Evolutionary conservation across 2,329 filamentous ascomycete species (phyloP), one percentile per base, ranked within the genome.

Genomic region (Aspergillus aculeatinus): DNA sequence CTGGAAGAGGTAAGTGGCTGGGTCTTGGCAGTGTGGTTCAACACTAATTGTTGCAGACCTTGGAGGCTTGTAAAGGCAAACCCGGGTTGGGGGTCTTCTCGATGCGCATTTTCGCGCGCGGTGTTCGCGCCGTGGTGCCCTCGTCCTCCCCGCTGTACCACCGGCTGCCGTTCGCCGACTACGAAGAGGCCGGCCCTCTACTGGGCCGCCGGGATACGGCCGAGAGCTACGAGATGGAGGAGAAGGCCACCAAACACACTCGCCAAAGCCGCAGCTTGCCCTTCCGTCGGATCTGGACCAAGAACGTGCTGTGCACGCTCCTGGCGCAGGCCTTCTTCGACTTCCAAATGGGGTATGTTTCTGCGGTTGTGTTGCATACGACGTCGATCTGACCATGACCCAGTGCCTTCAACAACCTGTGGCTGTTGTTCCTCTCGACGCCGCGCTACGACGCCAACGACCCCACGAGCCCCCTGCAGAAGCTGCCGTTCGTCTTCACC

Each of bases 351-450:
- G 77, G 76, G 70, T 72, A 62, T 52, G 66, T 63, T 21, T 14
- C 25, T 25, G n/a, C 4, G n/a, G 4, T 2, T 10, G 21, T 12
- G 31, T 11, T 9, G 2, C 12, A 21, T 4, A 6, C 14, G 31
- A 44, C 39, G 19, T 44, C 25, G 19, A 12, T 14, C 51, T 66
- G 33, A 67, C 57, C 16, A 9, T 16, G n/a, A 10, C 11, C 1
- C 70, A 87, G 86, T 62, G 89, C 89, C 29, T 92, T 92, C 78
- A 88, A 90, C 71, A 87, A 88, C 19, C 82, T 92, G 23, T 92
- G 89, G 87, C 87, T 89, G 53, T 83, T 91, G 51, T 92, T 92
- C 76, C 83, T 92, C 49, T 91, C 89, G 1, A 90, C 89, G 0
- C 87, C 89, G 0, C 87, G 88, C 7, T 86, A 76, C 57, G 74